Evolutionary conservation across 2,329 filamentous ascomycete genomes (phyloP).

Genomic region (Penicillium sp.): DNA sequence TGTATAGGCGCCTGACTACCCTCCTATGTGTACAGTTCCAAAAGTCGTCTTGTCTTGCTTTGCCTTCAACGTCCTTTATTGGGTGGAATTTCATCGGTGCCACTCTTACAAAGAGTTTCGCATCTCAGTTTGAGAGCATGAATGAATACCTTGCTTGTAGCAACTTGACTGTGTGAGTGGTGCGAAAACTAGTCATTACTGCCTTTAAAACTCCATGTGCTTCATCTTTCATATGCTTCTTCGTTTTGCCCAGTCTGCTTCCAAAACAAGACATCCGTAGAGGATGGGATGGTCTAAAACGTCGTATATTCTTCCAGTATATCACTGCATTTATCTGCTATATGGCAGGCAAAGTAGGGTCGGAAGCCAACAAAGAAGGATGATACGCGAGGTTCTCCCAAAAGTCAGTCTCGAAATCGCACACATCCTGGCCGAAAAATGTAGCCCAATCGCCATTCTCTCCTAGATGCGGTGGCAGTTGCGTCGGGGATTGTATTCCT

Average conservation of each 20-base stretch:
- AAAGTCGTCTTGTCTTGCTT: background rate
- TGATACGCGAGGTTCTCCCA: conserved; percentile 29
- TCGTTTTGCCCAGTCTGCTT: too few relatives aligned
- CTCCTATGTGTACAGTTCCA: background rate
- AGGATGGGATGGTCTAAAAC: too few relatives aligned
- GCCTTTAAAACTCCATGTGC: too few relatives aligned
- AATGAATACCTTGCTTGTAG: too few relatives aligned
- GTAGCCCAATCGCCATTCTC: conserved; percentile 23
- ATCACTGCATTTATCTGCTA: background rate
- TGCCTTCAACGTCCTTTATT: background rate
- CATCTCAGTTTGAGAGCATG: too few relatives aligned
- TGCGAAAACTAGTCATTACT: too few relatives aligned
- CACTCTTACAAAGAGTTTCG: too few relatives aligned
- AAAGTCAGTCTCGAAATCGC: conserved; percentile 28
- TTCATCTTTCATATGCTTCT: too few relatives aligned
- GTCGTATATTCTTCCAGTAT: background rate
- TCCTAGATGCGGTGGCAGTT: conserved; percentile 10
- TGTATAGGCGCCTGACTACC: too few relatives aligned
- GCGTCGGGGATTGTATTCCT: conserved; percentile 1
- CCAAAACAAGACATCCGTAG: too few relatives aligned
- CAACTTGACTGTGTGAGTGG: too few relatives aligned
- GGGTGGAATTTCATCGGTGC: background rate
- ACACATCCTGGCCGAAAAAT: conserved; percentile 23
- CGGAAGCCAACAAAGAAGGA: conserved; percentile 22
- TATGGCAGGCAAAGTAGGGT: conserved; percentile 17